A percentile compares a stretch with the other conserved stretches of the same genome.
phyloP scores from a whole-genome alignment of 805 yeast species.

The Ogataea chonburiensis region DNA sequence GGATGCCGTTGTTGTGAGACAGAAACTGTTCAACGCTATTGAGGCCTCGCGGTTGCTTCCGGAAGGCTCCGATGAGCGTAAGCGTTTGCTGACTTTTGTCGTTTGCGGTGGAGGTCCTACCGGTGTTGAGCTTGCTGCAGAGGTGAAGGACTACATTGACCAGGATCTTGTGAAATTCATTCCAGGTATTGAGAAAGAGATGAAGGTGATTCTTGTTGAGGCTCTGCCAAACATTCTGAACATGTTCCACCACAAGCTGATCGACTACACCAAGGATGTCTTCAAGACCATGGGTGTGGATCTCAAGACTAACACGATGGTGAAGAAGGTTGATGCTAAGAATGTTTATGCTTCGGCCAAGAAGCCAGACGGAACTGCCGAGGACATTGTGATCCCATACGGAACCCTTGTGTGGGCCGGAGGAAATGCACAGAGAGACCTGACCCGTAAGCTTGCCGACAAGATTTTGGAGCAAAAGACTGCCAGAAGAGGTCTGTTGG shows the following conservation, averaged over 20 bases:
- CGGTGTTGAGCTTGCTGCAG: conserved; percentile 96
- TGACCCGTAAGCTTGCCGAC: conserved; percentile 62
- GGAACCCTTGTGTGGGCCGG: conserved; percentile 96
- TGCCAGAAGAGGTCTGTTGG: conserved; percentile 85
- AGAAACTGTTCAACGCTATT: conserved; percentile 76
- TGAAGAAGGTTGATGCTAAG: conserved; percentile 73
- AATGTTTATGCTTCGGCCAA: conserved; percentile 69
- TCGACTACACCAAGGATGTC: conserved; percentile 75
- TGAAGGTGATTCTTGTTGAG: conserved; percentile 80
- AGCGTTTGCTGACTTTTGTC: conserved; percentile 78
- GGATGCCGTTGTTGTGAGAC: conserved; percentile 80
- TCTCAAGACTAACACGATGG: conserved; percentile 80
- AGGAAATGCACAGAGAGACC: conserved; percentile 85
- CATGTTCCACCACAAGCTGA: conserved; percentile 65
- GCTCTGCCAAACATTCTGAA: conserved; percentile 85
- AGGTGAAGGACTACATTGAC: conserved; percentile 87
- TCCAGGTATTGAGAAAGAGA: conserved; percentile 78
- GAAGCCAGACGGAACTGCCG: conserved; percentile 61
- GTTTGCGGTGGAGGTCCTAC: conserved; percentile 99
- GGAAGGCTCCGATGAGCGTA: conserved; percentile 67
- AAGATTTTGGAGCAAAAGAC: conserved; percentile 72
- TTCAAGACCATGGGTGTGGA: conserved; percentile 66
- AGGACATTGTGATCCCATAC: conserved; percentile 63
- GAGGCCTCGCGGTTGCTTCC: conserved; percentile 84
- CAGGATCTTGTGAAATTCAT: conserved; percentile 87